Base-by-base conservation (phyloP, 352 stramenopile genomes). In the Phytophthora agathidicida region DNA sequence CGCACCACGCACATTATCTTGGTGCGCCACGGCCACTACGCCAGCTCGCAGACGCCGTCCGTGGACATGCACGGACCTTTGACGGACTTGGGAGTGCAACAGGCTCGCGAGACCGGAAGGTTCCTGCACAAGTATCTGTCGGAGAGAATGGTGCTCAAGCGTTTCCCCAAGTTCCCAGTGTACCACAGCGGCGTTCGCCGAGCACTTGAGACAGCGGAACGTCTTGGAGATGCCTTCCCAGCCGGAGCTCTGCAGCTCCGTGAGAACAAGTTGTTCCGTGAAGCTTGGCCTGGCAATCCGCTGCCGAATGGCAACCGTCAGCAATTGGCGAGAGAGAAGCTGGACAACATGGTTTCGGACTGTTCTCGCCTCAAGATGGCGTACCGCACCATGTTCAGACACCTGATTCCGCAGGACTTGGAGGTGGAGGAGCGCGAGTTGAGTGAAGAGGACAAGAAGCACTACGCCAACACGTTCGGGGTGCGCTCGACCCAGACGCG, bases 281-380 rank as follows among this genome's bases (percentile, higher is more conserved):
- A 90, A 28, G 80, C 75, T 17, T 90, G 80, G 80, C 80, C 80
- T 4, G 68, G 80, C 16, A 87, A 86, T 20, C 80, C 80, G 20
- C 46, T 90, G 54, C 80, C 80, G 24, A 78, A 81, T 35, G 46
- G 67, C 36, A 91, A 91, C 61, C 81, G 71, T 26, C 80, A 86
- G 73, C 67, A 83, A 62, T 50, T 91, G 39, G 55, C 77, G 30
- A 68, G 77, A 47, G 78, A 91, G 58, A 89, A 89, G 35, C 58
- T 88, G 35, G 81, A 89, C 59, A 89, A 82, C 60, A 90, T 90
- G 75, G 80, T 86, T 31, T 74, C 78, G 20, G 81, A 91, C 41
- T 83, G 73, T 32, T 77, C 81, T 51, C 76, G 81, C 2, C 59
- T 91, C 19, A 84, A 86, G 36, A 53, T 86, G 49, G 65, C 77